Conservation (phyloP, 1,284 basidiomycete genomes). For the Paramarasmius palmivorus region DNA sequence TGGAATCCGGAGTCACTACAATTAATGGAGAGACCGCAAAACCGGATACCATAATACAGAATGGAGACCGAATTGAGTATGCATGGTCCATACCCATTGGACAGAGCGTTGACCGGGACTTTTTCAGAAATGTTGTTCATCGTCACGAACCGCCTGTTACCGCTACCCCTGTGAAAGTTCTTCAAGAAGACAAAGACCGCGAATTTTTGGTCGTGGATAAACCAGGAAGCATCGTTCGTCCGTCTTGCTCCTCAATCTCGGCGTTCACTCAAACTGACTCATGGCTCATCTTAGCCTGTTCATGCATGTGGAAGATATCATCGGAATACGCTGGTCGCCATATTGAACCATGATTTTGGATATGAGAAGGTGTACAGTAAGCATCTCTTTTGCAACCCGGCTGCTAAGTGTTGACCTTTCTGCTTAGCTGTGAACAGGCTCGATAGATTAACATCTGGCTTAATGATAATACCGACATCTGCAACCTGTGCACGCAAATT, state of each 20-base stretch:
- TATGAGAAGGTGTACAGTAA: constrained; percentile 82
- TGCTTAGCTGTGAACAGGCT: constrained; percentile 87
- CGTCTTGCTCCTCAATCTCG: constrained; percentile 24
- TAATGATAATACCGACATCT: constrained; percentile 92
- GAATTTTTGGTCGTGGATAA: constrained; percentile 93
- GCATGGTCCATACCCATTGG: constrained; percentile 27
- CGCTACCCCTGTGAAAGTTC: constrained; percentile 80
- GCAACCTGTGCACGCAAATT: constrained; percentile 71
- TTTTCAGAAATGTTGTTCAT: constrained; percentile 84
- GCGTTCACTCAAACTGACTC: constrained; percentile 10
- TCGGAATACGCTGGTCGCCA: constrained; percentile 86
- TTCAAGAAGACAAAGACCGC: constrained; percentile 76
- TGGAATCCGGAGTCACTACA: constrained; percentile 93
- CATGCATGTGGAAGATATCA: constrained; percentile 89
- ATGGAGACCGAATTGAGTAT: constrained; percentile 91
- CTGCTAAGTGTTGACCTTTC: constrained; percentile 7
- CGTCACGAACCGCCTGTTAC: constrained; percentile 96
- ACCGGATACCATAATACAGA: constrained; percentile 78
- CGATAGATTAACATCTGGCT: constrained; percentile 92
- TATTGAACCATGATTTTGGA: constrained; percentile 84
- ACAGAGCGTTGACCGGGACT: constrained; percentile 7
- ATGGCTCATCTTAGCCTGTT: constrained; percentile 60
- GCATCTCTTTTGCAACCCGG: constrained; percentile 29
- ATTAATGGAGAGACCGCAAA: constrained; percentile 86
- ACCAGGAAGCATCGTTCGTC: constrained; percentile 87